A percentile compares a stretch with the other conserved stretches of the same genome.
Evolutionary conservation across 1,284 basidiomycete species (phyloP).

Genomic region (Irpex rosettiformis): DNA sequence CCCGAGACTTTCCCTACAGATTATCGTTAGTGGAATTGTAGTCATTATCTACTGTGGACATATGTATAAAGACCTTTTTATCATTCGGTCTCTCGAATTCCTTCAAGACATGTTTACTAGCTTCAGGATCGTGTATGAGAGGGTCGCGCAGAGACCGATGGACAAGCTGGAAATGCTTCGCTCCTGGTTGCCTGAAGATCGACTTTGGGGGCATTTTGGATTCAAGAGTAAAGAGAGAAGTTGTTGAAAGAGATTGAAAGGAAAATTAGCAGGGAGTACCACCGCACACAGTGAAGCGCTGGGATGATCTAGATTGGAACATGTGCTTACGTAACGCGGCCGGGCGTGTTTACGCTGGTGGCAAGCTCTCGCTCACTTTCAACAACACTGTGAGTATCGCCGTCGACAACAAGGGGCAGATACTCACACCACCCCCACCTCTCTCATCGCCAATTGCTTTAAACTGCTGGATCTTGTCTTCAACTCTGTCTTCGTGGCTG

Average conservation of each 20-base stretch:
- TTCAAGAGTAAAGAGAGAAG: not conserved
- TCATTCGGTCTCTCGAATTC: conserved; percentile 71
- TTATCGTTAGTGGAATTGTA: not conserved
- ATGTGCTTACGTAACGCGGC: conserved; percentile 13
- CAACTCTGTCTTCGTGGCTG: conserved; percentile 3
- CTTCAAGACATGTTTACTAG: conserved; percentile 86
- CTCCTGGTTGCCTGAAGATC: conserved; percentile 85
- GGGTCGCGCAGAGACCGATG: conserved; percentile 97
- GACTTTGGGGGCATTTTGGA: conserved; percentile 67
- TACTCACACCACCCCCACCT: conserved; percentile 1
- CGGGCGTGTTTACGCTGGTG: conserved; percentile 12
- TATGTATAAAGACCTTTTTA: conserved; percentile 50
- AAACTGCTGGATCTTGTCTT: not conserved
- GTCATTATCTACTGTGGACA: not conserved
- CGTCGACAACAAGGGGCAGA: conserved; percentile 7
- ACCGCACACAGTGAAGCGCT: not conserved
- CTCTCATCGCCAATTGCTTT: not conserved
- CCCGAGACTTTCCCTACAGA: conserved; percentile 69
- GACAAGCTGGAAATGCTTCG: conserved; percentile 95
- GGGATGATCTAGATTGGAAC: conserved; percentile 6
- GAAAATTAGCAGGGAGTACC: conserved; percentile 6
- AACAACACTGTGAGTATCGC: conserved; percentile 10
- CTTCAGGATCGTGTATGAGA: conserved; percentile 91
- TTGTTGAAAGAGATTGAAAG: not conserved
- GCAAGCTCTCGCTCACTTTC: conserved; percentile 13